A percentile compares a stretch with the other conserved stretches of the same genome.
phyloP scores from a whole-genome alignment of 176 grass and related monocot genomes.

The Rhipidocladum racemiflorum region DNA sequence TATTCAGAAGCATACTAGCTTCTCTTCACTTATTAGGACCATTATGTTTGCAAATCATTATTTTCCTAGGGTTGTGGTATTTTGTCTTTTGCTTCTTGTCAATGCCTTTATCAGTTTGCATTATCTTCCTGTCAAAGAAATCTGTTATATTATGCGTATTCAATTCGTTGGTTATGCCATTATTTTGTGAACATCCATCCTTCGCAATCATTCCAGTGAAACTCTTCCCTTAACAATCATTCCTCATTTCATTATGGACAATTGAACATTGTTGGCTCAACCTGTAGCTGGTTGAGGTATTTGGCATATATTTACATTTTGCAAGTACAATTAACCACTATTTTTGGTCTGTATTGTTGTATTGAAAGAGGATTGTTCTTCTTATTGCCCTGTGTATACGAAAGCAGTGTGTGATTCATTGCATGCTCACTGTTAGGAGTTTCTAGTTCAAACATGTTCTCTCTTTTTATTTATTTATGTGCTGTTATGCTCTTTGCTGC shows the following conservation, averaged over 20 bases:
- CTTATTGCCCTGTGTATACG: neutral
- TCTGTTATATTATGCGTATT: conserved; percentile 12
- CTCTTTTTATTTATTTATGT: neutral
- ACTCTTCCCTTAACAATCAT: neutral
- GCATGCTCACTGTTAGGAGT: neutral
- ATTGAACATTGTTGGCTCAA: neutral
- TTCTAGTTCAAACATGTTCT: neutral
- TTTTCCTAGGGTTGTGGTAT: conserved; percentile 8
- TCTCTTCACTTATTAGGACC: conserved; percentile 6
- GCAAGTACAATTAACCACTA: neutral
- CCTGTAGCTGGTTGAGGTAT: conserved; percentile 6
- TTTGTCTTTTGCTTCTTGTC: neutral
- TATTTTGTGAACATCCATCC: neutral
- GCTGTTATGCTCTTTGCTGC: neutral
- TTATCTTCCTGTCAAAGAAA: conserved; percentile 19
- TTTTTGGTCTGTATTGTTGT: neutral
- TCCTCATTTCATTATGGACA: conserved; percentile 1
- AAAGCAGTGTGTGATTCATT: neutral
- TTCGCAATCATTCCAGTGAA: neutral
- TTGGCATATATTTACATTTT: neutral
- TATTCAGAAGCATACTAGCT: conserved; percentile 33
- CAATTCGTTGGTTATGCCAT: neutral
- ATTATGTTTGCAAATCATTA: conserved; percentile 1
- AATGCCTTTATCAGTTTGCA: neutral
- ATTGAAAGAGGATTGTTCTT: neutral